A percentile compares a stretch with the other conserved stretches of the same genome.
Evolutionary conservation across 345 rosid species (phyloP).

Genomic region (Citrus inodora): DNA sequence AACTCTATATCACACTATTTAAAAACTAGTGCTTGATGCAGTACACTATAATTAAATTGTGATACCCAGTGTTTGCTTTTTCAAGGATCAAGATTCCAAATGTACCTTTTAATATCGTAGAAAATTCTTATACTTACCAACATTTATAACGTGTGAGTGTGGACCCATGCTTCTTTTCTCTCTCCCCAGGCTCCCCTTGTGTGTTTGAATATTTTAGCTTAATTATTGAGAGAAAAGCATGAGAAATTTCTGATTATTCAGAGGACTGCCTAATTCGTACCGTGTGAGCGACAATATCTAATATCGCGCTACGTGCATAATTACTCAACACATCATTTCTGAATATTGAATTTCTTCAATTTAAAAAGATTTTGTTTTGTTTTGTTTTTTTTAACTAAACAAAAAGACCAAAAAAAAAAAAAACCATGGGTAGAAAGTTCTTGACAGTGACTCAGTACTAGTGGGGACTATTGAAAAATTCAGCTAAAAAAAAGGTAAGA

Average conservation of each 20-base stretch:
- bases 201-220: not conserved
- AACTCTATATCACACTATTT: too few species aligned
- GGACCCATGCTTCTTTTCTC: not conserved
- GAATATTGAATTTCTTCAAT: not conserved
- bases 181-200: not conserved
- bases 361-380: too few species aligned
- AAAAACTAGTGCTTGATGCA: not conserved
- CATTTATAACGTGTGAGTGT: not conserved
- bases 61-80: not conserved
- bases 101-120: not conserved
- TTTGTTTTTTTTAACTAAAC: not conserved
- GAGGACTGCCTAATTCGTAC: not conserved
- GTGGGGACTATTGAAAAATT: not conserved
- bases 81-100: not conserved
- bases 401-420: not conserved
- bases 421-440: not conserved
- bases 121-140: not conserved
- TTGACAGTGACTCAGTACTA: constrained; percentile 14
- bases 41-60: not conserved
- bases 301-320: too few species aligned
- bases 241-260: not conserved
- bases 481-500: not conserved
- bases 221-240: not conserved
- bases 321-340: too few species aligned
- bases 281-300: too few species aligned